Conservation (phyloP, 78 protist species). For the Dictyostelium purpureum region DNA sequence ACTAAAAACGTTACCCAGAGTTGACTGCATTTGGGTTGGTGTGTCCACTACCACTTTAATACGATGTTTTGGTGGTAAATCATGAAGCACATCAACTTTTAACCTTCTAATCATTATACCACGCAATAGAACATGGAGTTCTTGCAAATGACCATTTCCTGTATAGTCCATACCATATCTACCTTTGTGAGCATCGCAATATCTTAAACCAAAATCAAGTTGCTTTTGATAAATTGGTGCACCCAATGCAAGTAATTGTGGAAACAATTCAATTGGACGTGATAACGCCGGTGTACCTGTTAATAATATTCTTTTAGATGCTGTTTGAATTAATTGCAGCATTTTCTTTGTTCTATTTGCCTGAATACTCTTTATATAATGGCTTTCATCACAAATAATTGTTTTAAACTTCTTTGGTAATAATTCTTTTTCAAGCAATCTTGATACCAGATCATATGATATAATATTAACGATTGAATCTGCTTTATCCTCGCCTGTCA, state of each 20-base stretch:
- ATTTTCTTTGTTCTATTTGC: conserved; percentile 81
- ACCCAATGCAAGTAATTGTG: conserved; percentile 84
- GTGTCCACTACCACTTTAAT: conserved; percentile 32
- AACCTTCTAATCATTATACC: conserved; percentile 89
- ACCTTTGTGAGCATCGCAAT: conserved; percentile 78
- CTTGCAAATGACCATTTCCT: conserved; percentile 86
- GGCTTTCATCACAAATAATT: conserved; percentile 90
- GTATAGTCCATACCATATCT: conserved; percentile 81
- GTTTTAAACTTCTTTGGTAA: conserved; percentile 5
- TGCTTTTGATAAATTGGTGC: conserved; percentile 39
- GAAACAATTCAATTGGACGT: conserved; percentile 92
- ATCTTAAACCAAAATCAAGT: conserved; percentile 61
- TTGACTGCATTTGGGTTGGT: not conserved
- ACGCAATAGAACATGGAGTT: conserved; percentile 83
- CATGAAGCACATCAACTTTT: conserved; percentile 84
- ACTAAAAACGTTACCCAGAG: not conserved
- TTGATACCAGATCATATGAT: conserved; percentile 59
- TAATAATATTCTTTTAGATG: conserved; percentile 69
- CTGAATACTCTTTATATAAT: conserved; percentile 80
- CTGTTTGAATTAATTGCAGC: conserved; percentile 67
- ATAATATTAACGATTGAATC: conserved; percentile 64
- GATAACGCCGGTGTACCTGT: conserved; percentile 95
- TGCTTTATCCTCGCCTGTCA: conserved; percentile 44
- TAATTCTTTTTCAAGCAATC: conserved; percentile 14
- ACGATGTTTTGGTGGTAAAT: conserved; percentile 90